Evolutionary conservation across 2,329 filamentous ascomycete species (phyloP).

Genomic region (Trichoderma lentiforme): DNA sequence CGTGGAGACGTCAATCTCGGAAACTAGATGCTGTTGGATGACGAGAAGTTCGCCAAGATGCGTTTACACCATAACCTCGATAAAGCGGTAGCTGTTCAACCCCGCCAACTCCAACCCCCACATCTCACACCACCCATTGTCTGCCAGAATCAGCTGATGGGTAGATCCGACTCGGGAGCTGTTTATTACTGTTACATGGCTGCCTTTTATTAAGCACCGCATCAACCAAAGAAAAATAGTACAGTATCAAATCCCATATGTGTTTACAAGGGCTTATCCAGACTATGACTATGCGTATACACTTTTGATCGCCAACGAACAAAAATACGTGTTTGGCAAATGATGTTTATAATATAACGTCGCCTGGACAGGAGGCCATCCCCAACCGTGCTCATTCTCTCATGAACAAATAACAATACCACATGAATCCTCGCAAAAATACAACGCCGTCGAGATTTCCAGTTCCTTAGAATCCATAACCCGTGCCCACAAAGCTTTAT

Average conservation of each 20-base stretch:
- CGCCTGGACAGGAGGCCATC: neutral
- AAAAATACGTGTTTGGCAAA: conserved; percentile 3
- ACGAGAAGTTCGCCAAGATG: neutral
- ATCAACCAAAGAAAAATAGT: neutral
- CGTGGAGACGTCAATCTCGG: neutral
- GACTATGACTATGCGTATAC: conserved; percentile 11
- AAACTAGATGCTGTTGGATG: neutral
- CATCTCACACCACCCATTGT: conserved; percentile 6
- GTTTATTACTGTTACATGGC: neutral
- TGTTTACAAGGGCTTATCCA: neutral
- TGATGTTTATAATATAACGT: neutral
- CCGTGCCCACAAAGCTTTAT: conserved; percentile 21
- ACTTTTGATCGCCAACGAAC: neutral
- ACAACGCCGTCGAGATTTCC: conserved; percentile 30
- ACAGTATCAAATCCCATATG: neutral
- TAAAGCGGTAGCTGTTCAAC: conserved; percentile 20
- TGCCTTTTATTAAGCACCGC: neutral
- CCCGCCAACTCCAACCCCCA: neutral
- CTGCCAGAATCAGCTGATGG: neutral
- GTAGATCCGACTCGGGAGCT: neutral
- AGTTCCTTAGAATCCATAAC: conserved; percentile 25
- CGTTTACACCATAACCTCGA: conserved; percentile 22
- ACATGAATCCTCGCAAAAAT: conserved; percentile 16
- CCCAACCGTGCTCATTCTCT: neutral
- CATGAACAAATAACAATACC: neutral